Conservation (phyloP, 306 rosid species). For the Prosopis cineraria region DNA sequence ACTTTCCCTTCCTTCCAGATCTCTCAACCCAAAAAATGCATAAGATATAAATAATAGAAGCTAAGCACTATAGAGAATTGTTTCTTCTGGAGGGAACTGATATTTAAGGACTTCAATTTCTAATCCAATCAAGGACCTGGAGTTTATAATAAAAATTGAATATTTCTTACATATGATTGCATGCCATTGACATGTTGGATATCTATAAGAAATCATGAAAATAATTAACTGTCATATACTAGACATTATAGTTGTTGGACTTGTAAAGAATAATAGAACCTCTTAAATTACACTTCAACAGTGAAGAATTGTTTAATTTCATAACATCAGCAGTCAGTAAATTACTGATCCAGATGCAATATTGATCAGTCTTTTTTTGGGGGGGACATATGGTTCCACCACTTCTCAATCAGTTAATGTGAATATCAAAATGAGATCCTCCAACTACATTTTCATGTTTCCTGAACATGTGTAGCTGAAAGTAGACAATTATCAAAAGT, state of each 20-base stretch:
- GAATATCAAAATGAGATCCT: background rate
- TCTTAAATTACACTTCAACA: background rate
- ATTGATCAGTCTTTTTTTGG: background rate
- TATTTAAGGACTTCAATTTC: background rate
- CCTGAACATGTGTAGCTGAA: background rate
- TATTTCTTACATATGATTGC: background rate
- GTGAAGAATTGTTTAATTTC: background rate
- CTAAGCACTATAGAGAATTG: conserved; percentile 1
- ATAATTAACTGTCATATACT: background rate
- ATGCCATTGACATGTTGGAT: conserved; percentile 3
- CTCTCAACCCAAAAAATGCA: conserved; percentile 15
- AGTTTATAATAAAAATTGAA: background rate
- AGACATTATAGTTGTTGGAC: background rate
- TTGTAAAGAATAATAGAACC: background rate
- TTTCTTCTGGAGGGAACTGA: background rate
- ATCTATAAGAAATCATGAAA: background rate
- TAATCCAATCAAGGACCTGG: background rate
- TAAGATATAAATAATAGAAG: background rate
- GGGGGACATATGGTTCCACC: background rate
- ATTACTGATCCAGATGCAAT: background rate
- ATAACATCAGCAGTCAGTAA: background rate
- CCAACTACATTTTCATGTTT: background rate
- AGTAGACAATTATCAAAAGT: background rate
- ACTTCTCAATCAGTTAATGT: background rate
- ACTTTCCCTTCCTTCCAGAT: background rate